These are phyloP conservation scores for Colletotrichum tofieldiae DNA, from an alignment of 2,329 filamentous ascomycete species.

Conservation along the genomic window DNA sequence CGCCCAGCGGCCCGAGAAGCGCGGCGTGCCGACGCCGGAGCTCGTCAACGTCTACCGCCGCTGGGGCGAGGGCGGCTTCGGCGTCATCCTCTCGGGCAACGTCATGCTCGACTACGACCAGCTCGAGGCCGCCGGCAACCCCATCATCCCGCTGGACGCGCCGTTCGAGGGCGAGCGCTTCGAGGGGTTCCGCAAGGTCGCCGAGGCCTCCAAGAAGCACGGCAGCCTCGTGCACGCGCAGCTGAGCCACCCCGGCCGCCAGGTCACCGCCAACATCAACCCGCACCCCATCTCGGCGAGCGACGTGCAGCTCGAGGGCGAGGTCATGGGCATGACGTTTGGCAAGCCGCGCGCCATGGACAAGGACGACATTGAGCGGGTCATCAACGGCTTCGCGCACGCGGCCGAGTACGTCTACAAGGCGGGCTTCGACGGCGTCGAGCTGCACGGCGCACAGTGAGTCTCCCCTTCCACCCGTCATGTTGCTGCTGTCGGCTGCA, in stretches of 20 bases:
- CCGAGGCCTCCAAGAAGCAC: conserved; percentile 66
- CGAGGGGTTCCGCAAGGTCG: conserved; percentile 62
- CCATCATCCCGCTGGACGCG: conserved; percentile 68
- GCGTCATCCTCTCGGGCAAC: conserved; percentile 72
- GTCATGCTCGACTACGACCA: conserved; percentile 73
- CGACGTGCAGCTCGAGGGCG: conserved; percentile 56
- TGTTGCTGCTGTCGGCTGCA: no score
- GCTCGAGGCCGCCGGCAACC: conserved; percentile 68
- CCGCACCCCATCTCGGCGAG: conserved; percentile 57
- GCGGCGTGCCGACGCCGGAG: conserved; percentile 60
- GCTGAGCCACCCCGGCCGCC: conserved; percentile 75
- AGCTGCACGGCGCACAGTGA: conserved; percentile 63
- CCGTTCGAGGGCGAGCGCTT: conserved; percentile 71
- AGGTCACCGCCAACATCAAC: conserved; percentile 56
- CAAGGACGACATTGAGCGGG: conserved; percentile 64
- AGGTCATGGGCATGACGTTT: conserved; percentile 64
- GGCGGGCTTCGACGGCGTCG: conserved; percentile 67
- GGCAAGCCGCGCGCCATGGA: conserved; percentile 67
- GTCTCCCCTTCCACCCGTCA: not conserved
- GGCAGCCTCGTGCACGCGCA: conserved; percentile 73
- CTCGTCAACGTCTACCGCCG: conserved; percentile 69
- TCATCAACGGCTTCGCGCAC: conserved; percentile 71
- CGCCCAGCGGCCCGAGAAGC: conserved; percentile 63
- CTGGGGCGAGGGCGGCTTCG: conserved; percentile 70
- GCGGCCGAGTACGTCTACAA: conserved; percentile 71